These are phyloP conservation scores for Syncephalastrum contaminatum DNA, from an alignment of 371 early-diverging fungal genomes.

Conservation along the genomic window DNA sequence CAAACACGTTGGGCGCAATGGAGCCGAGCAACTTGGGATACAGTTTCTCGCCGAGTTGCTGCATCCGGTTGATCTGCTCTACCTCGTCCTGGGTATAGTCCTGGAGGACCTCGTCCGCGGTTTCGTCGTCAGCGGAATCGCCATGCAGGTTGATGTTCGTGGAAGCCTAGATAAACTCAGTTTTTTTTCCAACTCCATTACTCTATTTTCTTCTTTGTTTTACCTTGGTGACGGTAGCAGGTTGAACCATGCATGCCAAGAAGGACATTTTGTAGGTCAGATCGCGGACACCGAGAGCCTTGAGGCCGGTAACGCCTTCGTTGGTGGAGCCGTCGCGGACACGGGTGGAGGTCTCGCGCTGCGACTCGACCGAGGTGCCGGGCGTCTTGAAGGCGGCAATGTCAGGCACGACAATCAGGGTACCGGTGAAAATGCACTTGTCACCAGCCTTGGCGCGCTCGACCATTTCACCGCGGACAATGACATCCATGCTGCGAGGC, in stretches of 20 bases:
- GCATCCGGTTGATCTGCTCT: constrained; percentile 77
- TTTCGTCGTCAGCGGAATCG: constrained; percentile 59
- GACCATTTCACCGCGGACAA: constrained; percentile 94
- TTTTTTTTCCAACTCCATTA: neutral
- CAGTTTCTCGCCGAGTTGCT: constrained; percentile 50
- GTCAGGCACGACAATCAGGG: constrained; percentile 95
- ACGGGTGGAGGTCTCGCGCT: constrained; percentile 60
- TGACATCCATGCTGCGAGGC: constrained; percentile 98
- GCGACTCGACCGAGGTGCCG: constrained; percentile 62
- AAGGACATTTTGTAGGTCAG: constrained; percentile 91
- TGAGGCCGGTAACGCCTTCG: constrained; percentile 86
- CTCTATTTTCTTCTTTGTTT: neutral
- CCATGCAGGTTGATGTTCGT: constrained; percentile 50
- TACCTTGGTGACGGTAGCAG: constrained; percentile 48
- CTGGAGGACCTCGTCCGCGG: constrained; percentile 59
- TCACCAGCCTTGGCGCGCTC: constrained; percentile 99
- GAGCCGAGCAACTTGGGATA: constrained; percentile 78
- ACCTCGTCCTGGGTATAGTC: constrained; percentile 72
- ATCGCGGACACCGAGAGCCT: constrained; percentile 89
- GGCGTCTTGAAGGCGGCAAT: constrained; percentile 78
- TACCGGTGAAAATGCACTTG: constrained; percentile 90
- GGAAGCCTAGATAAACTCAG: constrained; percentile 18
- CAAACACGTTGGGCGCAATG: constrained; percentile 97
- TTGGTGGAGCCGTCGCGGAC: constrained; percentile 65
- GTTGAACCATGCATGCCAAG: constrained; percentile 82